Percentiles rank a stretch among this genome's conserved stretches.
Evolutionary conservation across 768 basidiomycete genomes (phyloP).

Genomic region (Exidia glandulosa): DNA sequence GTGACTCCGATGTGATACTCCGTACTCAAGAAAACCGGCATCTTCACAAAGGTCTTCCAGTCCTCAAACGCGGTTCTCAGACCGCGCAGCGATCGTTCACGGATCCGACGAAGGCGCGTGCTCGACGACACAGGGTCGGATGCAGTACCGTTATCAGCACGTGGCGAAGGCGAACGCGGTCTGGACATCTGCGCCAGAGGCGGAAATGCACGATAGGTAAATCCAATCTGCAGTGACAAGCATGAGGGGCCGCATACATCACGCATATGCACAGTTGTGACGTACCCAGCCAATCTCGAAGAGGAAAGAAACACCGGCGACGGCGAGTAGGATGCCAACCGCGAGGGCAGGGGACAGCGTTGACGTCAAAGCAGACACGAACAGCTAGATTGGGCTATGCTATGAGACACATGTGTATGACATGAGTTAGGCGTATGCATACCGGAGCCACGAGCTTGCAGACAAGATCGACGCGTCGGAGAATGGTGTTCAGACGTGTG

Average conservation of each 20-base stretch:
- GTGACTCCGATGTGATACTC: neutral
- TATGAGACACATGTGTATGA: neutral
- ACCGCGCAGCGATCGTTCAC: conserved; percentile 7
- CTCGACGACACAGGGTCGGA: too few relatives aligned
- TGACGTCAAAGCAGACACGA: conserved; percentile 36
- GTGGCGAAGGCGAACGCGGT: too few relatives aligned
- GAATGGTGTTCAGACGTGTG: conserved; percentile 31
- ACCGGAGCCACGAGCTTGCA: conserved; percentile 37
- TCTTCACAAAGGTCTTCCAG: conserved; percentile 28
- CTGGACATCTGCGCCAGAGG: too few relatives aligned
- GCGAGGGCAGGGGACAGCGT: conserved; percentile 23
- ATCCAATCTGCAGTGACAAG: conserved; percentile 18
- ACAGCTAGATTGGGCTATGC: conserved; percentile 15
- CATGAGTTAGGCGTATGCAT: neutral
- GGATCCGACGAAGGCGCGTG: neutral
- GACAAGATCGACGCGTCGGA: conserved; percentile 29
- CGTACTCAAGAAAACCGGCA: conserved; percentile 28
- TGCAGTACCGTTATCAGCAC: too few relatives aligned
- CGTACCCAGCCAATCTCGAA: conserved; percentile 30
- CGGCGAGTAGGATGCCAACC: conserved; percentile 21
- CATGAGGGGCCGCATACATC: neutral
- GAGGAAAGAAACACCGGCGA: conserved; percentile 24
- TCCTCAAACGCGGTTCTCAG: conserved; percentile 7
- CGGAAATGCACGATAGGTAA: conserved; percentile 29
- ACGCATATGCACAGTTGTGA: neutral